Percentiles rank a stretch among this genome's conserved stretches.
These are phyloP conservation scores for Xerocomellus dryophilus DNA, from an alignment of 768 basidiomycete species.

Conservation along the genomic window DNA sequence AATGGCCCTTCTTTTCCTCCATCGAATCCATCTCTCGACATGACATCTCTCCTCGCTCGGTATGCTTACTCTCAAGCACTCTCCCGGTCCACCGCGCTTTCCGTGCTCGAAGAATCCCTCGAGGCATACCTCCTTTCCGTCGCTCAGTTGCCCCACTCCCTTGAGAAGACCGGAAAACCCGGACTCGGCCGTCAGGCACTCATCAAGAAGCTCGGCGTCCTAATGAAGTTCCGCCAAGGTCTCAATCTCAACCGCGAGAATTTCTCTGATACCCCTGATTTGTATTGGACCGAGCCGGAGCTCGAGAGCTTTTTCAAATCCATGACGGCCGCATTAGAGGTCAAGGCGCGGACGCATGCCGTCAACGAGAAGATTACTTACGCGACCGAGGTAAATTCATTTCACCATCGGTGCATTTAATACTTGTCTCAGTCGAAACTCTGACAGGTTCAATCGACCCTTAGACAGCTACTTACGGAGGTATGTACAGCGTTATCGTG, in stretches of 20 bases:
- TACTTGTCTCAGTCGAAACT: neutral
- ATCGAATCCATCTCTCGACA: conserved; percentile 54
- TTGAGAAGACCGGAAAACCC: conserved; percentile 79
- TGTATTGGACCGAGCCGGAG: conserved; percentile 93
- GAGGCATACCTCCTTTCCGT: conserved; percentile 84
- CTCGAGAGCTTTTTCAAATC: conserved; percentile 88
- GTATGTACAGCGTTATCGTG: conserved; percentile 27
- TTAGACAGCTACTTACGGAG: conserved; percentile 87
- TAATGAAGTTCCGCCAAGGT: conserved; percentile 90
- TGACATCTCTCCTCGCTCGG: conserved; percentile 74
- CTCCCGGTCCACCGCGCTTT: conserved; percentile 82
- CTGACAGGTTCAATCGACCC: conserved; percentile 83
- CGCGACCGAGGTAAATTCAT: conserved; percentile 60
- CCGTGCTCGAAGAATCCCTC: conserved; percentile 80
- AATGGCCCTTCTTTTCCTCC: conserved; percentile 45
- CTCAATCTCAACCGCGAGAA: conserved; percentile 88
- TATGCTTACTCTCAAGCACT: conserved; percentile 92
- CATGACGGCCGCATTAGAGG: conserved; percentile 81
- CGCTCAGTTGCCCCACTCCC: conserved; percentile 69
- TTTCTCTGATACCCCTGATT: conserved; percentile 84
- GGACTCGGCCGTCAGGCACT: conserved; percentile 77
- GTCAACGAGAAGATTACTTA: conserved; percentile 93
- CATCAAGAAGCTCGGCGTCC: conserved; percentile 87
- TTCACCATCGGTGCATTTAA: neutral
- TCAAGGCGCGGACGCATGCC: conserved; percentile 73